These are phyloP conservation scores for Saccharomycopsis amapae DNA, from an alignment of 805 yeast species.

Conservation along the genomic window DNA sequence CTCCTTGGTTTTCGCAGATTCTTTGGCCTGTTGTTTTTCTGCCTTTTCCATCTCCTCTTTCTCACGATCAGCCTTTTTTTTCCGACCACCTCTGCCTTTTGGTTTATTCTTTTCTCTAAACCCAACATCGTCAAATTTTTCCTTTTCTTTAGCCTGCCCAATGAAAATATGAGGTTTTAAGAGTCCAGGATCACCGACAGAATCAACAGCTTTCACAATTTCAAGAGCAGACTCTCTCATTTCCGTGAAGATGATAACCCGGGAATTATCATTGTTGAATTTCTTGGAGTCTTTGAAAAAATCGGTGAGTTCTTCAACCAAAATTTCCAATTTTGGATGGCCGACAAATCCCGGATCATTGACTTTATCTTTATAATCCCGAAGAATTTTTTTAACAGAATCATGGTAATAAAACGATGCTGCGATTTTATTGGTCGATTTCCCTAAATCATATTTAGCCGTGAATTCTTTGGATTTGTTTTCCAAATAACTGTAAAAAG, in stretches of 20 bases:
- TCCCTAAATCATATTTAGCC: conserved; percentile 50
- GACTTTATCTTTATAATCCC: conserved; percentile 38
- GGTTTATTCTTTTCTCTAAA: conserved; percentile 38
- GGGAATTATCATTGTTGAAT: conserved; percentile 40
- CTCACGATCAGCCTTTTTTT: conserved; percentile 25
- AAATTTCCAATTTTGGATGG: conserved; percentile 53
- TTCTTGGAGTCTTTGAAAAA: conserved; percentile 43
- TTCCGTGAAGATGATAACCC: conserved; percentile 84
- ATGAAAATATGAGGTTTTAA: conserved; percentile 79
- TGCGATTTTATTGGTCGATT: conserved; percentile 57
- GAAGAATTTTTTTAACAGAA: conserved; percentile 38
- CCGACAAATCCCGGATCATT: conserved; percentile 32
- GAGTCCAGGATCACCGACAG: conserved; percentile 27
- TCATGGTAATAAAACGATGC: conserved; percentile 54
- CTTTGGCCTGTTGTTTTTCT: conserved; percentile 27
- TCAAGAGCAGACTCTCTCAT: conserved; percentile 86
- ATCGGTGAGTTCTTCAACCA: conserved; percentile 47
- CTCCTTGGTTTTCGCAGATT: conserved; percentile 28
- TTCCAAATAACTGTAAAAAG: conserved; percentile 62
- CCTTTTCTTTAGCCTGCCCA: conserved; percentile 81
- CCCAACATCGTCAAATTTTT: conserved; percentile 53
- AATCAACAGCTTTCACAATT: conserved; percentile 59
- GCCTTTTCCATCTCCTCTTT: conserved; percentile 29
- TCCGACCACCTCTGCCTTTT: conserved; percentile 39
- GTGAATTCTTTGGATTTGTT: conserved; percentile 53